phyloP scores from a whole-genome alignment of 2,329 filamentous ascomycete species.

The Elsinoe perseae region DNA sequence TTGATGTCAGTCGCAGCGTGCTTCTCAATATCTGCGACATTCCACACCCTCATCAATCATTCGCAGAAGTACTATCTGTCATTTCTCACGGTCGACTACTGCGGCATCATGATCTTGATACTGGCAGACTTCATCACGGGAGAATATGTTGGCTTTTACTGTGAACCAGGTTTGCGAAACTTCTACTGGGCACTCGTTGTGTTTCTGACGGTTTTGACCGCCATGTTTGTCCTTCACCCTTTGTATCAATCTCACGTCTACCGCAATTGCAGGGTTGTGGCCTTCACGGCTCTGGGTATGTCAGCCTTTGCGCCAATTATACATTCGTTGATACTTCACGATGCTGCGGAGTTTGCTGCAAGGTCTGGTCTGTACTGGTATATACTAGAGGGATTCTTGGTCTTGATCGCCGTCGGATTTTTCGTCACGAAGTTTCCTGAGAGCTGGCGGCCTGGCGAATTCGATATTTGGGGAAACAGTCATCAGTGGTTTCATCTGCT shows the following conservation, averaged over 20 bases:
- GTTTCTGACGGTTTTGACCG: slow-evolving; percentile 1
- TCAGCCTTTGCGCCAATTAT: slow-evolving; percentile 8
- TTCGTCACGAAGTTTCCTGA: slow-evolving; percentile 13
- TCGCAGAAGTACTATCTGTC: slow-evolving; percentile 13
- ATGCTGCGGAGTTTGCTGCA: not conserved
- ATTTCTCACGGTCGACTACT: not conserved
- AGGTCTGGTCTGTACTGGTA: slow-evolving; percentile 9
- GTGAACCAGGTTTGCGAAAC: slow-evolving; percentile 23
- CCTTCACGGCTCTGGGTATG: not conserved
- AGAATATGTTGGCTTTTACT: slow-evolving; percentile 26
- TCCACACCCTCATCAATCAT: slow-evolving; percentile 29
- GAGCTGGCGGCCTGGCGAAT: slow-evolving; percentile 52
- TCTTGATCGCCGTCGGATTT: not conserved
- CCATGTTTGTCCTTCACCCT: not conserved
- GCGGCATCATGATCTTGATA: slow-evolving; percentile 2
- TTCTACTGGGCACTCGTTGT: slow-evolving; percentile 25
- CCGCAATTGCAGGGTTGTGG: not conserved
- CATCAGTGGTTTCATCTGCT: slow-evolving; percentile 89
- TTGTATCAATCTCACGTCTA: not conserved
- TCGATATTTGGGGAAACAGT: slow-evolving; percentile 81
- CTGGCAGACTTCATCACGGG: slow-evolving; percentile 10
- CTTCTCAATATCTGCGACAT: slow-evolving; percentile 21
- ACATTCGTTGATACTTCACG: not conserved
- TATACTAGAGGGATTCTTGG: not conserved
- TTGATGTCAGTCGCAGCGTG: slow-evolving; percentile 22